A percentile compares a stretch with the other conserved stretches of the same genome.
Evolutionary conservation across 805 yeast genomes (phyloP).

Genomic region (Isabelozyma pseudorhagii): DNA sequence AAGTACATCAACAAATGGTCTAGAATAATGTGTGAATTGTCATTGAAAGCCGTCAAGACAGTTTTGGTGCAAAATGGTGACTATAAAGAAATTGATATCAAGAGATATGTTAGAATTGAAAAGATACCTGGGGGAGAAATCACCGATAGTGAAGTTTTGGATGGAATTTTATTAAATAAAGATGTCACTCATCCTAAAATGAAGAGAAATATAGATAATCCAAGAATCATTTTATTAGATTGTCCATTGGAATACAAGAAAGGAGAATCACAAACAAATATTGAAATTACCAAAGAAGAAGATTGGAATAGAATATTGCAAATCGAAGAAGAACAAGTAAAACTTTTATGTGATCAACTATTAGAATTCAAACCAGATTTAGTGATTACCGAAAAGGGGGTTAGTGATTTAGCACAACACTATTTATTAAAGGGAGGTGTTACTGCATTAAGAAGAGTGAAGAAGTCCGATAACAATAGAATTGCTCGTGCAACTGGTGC

Average conservation of each 20-base stretch:
- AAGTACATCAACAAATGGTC: constrained; percentile 92
- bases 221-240: constrained; percentile 84
- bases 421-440: constrained; percentile 90
- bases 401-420: constrained; percentile 96
- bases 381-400: constrained; percentile 97
- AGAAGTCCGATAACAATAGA: constrained; percentile 93
- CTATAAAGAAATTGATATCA: constrained; percentile 83
- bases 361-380: constrained; percentile 85
- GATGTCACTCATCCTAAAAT: constrained; percentile 99
- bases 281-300: constrained; percentile 92
- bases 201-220: constrained; percentile 86
- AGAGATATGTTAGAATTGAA: constrained; percentile 90
- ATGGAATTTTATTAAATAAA: constrained; percentile 90
- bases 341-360: constrained; percentile 78
- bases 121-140: constrained; percentile 98
- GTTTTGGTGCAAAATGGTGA: constrained; percentile 62
- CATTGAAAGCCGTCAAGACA: constrained; percentile 83
- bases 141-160: constrained; percentile 80
- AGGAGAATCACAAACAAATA: constrained; percentile 98
- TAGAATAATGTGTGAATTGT: constrained; percentile 82
- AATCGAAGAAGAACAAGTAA: constrained; percentile 97
- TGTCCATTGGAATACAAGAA: constrained; percentile 98
- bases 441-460: constrained; percentile 88
- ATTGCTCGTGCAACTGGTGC: constrained; percentile 98
- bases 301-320: constrained; percentile 95